phyloP scores from a whole-genome alignment of 306 rosid species.

The Begonia peltatifolia region DNA sequence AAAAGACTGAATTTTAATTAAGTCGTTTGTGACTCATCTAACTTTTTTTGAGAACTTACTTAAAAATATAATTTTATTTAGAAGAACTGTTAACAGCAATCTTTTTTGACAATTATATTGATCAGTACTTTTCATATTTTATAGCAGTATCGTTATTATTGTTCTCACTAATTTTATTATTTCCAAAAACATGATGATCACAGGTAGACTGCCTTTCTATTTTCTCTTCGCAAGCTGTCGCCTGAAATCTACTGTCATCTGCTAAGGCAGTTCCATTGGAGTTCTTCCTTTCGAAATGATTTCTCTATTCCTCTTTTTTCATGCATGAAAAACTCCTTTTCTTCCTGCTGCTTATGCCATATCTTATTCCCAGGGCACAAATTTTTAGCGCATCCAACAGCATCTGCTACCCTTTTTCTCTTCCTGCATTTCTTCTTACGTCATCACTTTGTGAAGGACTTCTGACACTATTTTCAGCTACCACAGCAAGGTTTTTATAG shows the following conservation, averaged over 20 bases:
- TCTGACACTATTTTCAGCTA: too few species aligned
- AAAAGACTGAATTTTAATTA: too few species aligned
- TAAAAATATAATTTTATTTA: too few species aligned
- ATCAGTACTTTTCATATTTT: too few species aligned
- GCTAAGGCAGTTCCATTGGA: constrained; percentile 13
- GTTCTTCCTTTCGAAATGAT: constrained; percentile 19
- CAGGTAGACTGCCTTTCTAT: constrained; percentile 8
- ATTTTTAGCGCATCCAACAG: constrained; percentile 29
- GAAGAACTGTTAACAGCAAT: too few species aligned
- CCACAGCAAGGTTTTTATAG: too few species aligned
- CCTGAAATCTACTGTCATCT: constrained; percentile 15
- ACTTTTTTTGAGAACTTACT: too few species aligned
- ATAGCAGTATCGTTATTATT: too few species aligned
- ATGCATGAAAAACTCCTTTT: constrained; percentile 25
- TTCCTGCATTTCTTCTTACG: constrained; percentile 9
- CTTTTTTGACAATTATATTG: too few species aligned
- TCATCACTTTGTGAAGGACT: constrained; percentile 16
- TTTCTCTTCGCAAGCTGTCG: constrained; percentile 19
- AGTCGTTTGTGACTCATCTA: too few species aligned
- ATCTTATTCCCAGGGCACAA: constrained; percentile 32
- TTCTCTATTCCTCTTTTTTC: constrained; percentile 16
- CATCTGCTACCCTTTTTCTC: constrained; percentile 33
- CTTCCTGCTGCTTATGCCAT: constrained; percentile 34
- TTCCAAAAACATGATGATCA: too few species aligned
- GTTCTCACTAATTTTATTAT: too few species aligned